Evolutionary conservation across 192 early-diverging fungal species (phyloP), one percentile per base, ranked within the genome.

Genomic region (Backusella tuberculispora): DNA sequence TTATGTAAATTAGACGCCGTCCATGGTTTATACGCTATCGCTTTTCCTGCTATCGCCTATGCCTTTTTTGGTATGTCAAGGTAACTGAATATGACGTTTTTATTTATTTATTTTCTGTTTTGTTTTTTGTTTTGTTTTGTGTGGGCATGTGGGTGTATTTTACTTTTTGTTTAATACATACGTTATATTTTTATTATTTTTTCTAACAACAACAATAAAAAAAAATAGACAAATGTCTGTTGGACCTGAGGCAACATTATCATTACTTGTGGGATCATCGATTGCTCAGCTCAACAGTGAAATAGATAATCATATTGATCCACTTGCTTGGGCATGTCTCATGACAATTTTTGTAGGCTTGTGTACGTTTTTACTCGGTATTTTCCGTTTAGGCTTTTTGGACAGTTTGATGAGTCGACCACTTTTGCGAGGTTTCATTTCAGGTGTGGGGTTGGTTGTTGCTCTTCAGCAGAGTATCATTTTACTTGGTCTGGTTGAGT

Each of bases 301-400:
- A 8, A 75, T 76, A n/a, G 84, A 88, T 34, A 34, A 34, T 67
- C 78, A 86, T 6, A 76, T 74, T 10, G 85, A 80, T 60, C 80
- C 85, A 42, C 75, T 86, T 7, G 85, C 88, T 4, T 88, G 93
- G 70, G 93, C 95, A 14, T 89, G 87, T 45, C 74, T 90, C 15
- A 81, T 98, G 73, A 89, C 88, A 1, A 84, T 98, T 14, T 90
- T 96, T 81, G 93, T 97, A 15, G 98, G 98, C 6, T 66, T 96
- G 9, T 94, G 97, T 72, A 97, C 97, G 3, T 96, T 96, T 81
- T 80, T 92, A 26, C 81, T 99, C 73, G 98, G 98, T 9, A 92
- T 99, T 82, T 94, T 99, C 80, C 90, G 98, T 41, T 87, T 99
- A 15, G 98, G 98, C n/a, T 99, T 99, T 78, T 78, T 99, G 53